A percentile compares a stretch with the other conserved stretches of the same genome.
Evolutionary conservation across 768 basidiomycete genomes (phyloP).

Genomic region (Leucocoprinus leucothites): DNA sequence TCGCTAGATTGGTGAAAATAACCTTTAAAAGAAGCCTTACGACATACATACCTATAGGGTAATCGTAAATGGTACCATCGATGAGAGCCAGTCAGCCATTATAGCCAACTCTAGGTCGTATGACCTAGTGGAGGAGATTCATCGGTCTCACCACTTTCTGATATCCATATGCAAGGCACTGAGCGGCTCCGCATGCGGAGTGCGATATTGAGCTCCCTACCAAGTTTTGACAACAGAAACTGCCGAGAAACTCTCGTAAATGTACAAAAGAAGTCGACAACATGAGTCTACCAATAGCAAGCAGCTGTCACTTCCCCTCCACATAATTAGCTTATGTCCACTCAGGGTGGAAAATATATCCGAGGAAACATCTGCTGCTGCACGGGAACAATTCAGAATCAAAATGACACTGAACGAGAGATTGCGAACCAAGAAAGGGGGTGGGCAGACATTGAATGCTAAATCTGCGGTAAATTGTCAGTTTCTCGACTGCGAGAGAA

Average conservation of each 20-base stretch:
- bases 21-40: too few relatives aligned
- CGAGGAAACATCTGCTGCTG: too few relatives aligned
- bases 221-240: background rate
- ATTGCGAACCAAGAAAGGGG: background rate
- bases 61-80: background rate
- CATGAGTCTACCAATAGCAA: background rate
- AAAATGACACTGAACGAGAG: background rate
- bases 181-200: too few relatives aligned
- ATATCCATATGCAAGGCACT: too few relatives aligned
- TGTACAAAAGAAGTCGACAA: background rate
- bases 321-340: too few relatives aligned
- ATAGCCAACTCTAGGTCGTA: background rate
- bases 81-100: background rate
- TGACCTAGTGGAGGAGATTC: background rate
- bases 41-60: too few relatives aligned
- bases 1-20: too few relatives aligned
- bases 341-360: too few relatives aligned
- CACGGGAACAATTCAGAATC: too few relatives aligned
- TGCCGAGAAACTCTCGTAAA: conserved; percentile 6
- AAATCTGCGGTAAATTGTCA: too few relatives aligned
- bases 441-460: too few relatives aligned
- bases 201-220: too few relatives aligned
- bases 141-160: background rate
- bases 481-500: background rate
- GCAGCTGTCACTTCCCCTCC: background rate